phyloP scores from a whole-genome alignment of 106 monocot genomes.

The Xerophyta viscosa region DNA sequence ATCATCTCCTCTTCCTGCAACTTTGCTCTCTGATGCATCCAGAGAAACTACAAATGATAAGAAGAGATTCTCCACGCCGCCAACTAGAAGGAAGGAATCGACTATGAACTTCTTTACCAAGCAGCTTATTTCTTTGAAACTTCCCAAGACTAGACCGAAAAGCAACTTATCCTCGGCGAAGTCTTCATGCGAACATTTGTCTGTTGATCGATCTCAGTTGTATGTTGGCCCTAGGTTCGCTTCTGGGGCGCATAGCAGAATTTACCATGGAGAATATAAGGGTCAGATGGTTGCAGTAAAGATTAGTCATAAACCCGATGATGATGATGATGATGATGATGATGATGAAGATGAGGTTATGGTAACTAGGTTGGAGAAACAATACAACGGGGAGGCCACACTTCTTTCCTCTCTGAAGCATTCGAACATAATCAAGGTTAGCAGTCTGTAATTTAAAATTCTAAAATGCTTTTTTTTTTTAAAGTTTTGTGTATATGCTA shows the following conservation, averaged over 20 bases:
- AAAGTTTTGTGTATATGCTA: no score
- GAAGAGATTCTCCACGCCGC: no score
- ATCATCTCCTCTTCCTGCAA: constrained; percentile 22
- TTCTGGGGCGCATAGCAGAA: constrained; percentile 70
- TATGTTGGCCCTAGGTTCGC: constrained; percentile 75
- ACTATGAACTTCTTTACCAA: no score
- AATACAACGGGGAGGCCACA: constrained; percentile 70
- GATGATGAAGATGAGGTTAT: constrained; percentile 43
- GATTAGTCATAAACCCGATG: constrained; percentile 63
- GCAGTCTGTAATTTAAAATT: background rate
- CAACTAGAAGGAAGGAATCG: no score
- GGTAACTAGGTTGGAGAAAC: constrained; percentile 57
- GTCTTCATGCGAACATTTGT: constrained; percentile 72
- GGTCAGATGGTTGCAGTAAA: constrained; percentile 76
- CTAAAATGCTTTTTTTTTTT: no score
- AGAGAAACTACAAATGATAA: constrained; percentile 29
- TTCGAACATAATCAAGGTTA: constrained; percentile 84
- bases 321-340: constrained; percentile 44
- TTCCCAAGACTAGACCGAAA: no score
- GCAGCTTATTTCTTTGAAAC: no score
- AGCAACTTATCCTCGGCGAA: no score
- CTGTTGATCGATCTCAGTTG: constrained; percentile 55
- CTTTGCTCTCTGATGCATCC: constrained; percentile 27
- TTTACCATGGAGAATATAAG: constrained; percentile 80
- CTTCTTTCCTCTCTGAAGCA: constrained; percentile 61